Conservation (phyloP, 225 moss, liverwort and hornwort genomes). For the Polytrichum formosum region DNA sequence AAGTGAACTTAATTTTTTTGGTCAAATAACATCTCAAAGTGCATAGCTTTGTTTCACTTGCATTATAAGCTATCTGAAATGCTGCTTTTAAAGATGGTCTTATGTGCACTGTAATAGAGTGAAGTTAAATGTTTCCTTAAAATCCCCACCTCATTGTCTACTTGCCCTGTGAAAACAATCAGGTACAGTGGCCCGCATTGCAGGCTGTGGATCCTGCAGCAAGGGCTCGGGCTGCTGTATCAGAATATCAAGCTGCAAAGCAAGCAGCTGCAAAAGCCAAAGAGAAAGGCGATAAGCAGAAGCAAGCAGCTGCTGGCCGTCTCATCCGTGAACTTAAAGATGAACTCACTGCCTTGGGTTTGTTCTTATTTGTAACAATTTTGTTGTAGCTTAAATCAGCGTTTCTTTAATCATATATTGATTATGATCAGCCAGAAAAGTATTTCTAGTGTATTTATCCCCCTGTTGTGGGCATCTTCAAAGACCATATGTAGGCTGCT, state of each 20-base stretch:
- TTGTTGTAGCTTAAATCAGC: background rate
- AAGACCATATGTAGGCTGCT: no score
- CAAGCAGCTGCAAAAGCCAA: conserved; percentile 82
- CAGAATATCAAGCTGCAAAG: conserved; percentile 84
- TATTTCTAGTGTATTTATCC: no score
- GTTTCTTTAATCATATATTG: no score
- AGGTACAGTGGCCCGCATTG: conserved; percentile 50
- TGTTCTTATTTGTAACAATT: conserved; percentile 20
- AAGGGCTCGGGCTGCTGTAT: conserved; percentile 50
- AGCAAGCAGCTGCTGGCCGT: conserved; percentile 82
- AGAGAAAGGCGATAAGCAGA: conserved; percentile 78
- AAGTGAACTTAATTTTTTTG: conserved; percentile 18
- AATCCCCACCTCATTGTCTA: no score
- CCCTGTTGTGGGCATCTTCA: no score
- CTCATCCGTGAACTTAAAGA: conserved; percentile 90
- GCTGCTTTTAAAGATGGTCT: background rate
- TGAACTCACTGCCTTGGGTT: conserved; percentile 78
- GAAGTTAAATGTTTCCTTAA: no score
- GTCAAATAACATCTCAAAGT: background rate
- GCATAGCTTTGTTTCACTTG: background rate
- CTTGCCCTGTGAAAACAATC: no score
- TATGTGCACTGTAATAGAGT: no score
- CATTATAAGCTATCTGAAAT: background rate
- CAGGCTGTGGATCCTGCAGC: conserved; percentile 73
- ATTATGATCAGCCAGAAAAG: no score